phyloP scores from a whole-genome alignment of 352 stramenopile species.

The Phytophthora podocarpi region DNA sequence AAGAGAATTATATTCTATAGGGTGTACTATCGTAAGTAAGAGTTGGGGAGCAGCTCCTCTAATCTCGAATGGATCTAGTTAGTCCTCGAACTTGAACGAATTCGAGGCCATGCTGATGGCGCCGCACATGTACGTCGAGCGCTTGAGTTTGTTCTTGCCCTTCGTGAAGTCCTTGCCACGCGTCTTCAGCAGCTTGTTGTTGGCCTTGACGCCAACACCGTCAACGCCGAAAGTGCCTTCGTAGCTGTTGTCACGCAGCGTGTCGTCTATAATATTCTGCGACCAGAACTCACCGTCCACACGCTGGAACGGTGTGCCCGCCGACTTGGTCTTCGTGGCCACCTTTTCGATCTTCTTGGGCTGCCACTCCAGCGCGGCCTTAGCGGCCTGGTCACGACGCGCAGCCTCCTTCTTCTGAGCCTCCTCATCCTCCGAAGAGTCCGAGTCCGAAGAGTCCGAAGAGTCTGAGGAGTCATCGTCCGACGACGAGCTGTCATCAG shows the following conservation, averaged over 20 bases:
- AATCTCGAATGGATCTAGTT: slow-evolving; percentile 17
- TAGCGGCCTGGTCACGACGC: slow-evolving; percentile 75
- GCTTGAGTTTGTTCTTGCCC: slow-evolving; percentile 99
- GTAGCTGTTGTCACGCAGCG: slow-evolving; percentile 98
- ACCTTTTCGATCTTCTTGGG: slow-evolving; percentile 88
- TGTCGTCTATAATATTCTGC: slow-evolving; percentile 89
- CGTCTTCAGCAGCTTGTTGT: slow-evolving; percentile 97
- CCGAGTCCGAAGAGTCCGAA: slow-evolving; percentile 51
- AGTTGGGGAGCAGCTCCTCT: not conserved
- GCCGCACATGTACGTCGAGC: slow-evolving; percentile 95
- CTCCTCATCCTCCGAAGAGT: slow-evolving; percentile 68
- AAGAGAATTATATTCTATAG: slow-evolving; percentile 51
- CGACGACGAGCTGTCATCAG: slow-evolving; percentile 47
- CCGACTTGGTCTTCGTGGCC: slow-evolving; percentile 69
- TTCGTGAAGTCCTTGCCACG: slow-evolving; percentile 99
- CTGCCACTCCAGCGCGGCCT: slow-evolving; percentile 91
- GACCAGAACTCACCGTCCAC: slow-evolving; percentile 98
- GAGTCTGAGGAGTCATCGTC: slow-evolving; percentile 53
- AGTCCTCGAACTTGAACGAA: slow-evolving; percentile 93
- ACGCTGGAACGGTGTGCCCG: slow-evolving; percentile 96
- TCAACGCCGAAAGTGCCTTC: slow-evolving; percentile 95
- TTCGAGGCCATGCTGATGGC: slow-evolving; percentile 94
- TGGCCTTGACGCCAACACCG: slow-evolving; percentile 97
- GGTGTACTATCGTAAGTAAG: slow-evolving; percentile 38
- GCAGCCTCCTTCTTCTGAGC: slow-evolving; percentile 78